Evolutionary conservation across 306 rosid genomes (phyloP), one percentile per base, ranked within the genome.

Genomic region (Vigna radiata): DNA sequence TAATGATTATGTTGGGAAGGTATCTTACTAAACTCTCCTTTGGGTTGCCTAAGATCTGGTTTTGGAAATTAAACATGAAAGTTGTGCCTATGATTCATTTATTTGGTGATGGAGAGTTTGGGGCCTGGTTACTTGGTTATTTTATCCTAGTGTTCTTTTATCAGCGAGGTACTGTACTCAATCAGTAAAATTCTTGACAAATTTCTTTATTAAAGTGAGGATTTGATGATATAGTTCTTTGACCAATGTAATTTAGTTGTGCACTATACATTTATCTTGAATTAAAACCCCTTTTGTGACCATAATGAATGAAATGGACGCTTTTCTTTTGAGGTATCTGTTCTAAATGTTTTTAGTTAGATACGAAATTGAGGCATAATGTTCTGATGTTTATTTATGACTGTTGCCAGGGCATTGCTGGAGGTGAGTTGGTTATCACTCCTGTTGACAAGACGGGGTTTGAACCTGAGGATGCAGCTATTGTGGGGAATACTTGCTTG

Each of bases 1-100:
- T 64, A 95, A 95, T 83, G 98, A 95, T 87, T 95, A 92, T 79
- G 98, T 95, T 44, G 98, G 98, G 72, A 95, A 95, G 97, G 98
- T 95, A 89, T 48, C 47, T 49, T 27, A 9, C 74, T 29, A 36
- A 17, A 61, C 25, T 72, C 50, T 52, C 37, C 36, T 27, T 21
- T 10, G 15, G 55, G 7, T 53, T 76, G 46, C 71, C 44, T 36
- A 67, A 74, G 43, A 71, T 68, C 29, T 56, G 60, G 43, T 63
- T 29, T 70, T 18, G 70, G 46, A 55, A 62, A 59, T 49, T 68
- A 37, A 59, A 76, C 76, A 23, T 53, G 8, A 79, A 82, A 62
- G 71, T 25, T 56, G 56, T 76, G 31, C 49, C 79, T 21, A 17
- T 43, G 39, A 49, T 53, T 43, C 49, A 80, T 62, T 63, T 54